phyloP scores from a whole-genome alignment of 1,284 basidiomycete genomes.

The Ustilago loliicola region DNA sequence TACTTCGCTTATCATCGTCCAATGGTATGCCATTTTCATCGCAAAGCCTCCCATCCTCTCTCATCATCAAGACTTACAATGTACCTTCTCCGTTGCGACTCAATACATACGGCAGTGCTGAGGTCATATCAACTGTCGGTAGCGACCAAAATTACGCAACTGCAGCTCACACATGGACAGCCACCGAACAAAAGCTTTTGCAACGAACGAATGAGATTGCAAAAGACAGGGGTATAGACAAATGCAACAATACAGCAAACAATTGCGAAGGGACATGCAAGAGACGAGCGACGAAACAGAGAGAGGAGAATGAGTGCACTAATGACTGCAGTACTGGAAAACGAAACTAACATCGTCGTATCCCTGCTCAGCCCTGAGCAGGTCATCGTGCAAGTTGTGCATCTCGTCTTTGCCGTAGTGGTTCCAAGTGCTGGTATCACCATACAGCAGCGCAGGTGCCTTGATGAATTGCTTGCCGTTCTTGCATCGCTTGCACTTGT shows the following conservation, averaged over 20 bases:
- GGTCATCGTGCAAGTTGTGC: conserved; percentile 92
- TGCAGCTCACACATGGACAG: not conserved
- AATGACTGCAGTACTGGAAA: conserved; percentile 71
- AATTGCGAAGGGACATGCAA: conserved; percentile 3
- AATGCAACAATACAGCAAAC: not conserved
- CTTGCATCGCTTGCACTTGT: conserved; percentile 94
- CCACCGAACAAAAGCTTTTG: no score
- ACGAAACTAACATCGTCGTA: conserved; percentile 79
- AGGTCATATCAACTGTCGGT: no score
- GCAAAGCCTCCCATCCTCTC: no score
- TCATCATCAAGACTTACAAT: no score
- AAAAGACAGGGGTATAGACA: conserved; percentile 11
- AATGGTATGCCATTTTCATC: not conserved
- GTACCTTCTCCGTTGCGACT: no score
- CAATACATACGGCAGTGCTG: no score
- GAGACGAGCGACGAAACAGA: not conserved
- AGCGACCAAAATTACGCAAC: no score
- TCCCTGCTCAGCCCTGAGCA: conserved; percentile 89
- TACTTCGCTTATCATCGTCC: not conserved
- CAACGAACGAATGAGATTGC: not conserved
- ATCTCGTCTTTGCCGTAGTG: conserved; percentile 91
- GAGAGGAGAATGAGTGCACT: not conserved
- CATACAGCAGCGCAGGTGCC: conserved; percentile 88
- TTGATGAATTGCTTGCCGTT: conserved; percentile 87
- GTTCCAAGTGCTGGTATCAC: conserved; percentile 99